Evolutionary conservation across 192 early-diverging fungal species (phyloP), one percentile per base, ranked within the genome.

Genomic region (Dispira simplex): DNA sequence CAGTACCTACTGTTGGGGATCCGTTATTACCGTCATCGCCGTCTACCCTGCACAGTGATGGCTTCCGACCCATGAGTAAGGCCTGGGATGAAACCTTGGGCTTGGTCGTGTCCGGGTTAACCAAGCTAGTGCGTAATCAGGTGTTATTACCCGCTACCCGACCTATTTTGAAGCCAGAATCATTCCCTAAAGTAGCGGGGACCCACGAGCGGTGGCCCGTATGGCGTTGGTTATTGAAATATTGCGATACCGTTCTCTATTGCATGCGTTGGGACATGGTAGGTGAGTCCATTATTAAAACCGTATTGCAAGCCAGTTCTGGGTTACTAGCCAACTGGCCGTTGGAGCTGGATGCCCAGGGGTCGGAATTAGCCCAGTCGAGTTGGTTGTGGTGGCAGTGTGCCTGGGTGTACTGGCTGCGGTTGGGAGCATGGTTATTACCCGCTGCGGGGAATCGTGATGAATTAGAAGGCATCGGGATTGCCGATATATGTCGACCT

Each of bases 41-140:
- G 32, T 39, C 32, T 6, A 39, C 32, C 32, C 32, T 39, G 32
- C 32, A 39, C 1, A 6, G 32, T 39, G 32, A 39, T 39, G 32
- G 32, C 6, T 39, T 39, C 6, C 32, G 32, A 39, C 32, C 32
- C 32, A 39, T 39, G 6, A 6, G 32, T 39, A 39, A 39, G 32
- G 64, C 69, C 11, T 63, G 63, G 63, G 43, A 47, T 43, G 63
- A 63, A 32, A 63, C 63, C n/a, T 2, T 63, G 1, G 43, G 46
- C 4, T 18, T 63, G 21, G 18, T 47, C n/a, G n/a, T 47, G n/a
- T 48, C 63, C 25, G 63, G 63, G 20, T 27, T 51, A 10, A 28
- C 46, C 46, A 63, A 63, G 46, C 11, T 63, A 9, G 20, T 47
- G 9, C 63, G 46, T 46, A 18, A 11, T 44, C 32, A 39, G 6